Base-by-base conservation (phyloP, 2,329 filamentous ascomycete genomes). In the Aspergillus latus region DNA sequence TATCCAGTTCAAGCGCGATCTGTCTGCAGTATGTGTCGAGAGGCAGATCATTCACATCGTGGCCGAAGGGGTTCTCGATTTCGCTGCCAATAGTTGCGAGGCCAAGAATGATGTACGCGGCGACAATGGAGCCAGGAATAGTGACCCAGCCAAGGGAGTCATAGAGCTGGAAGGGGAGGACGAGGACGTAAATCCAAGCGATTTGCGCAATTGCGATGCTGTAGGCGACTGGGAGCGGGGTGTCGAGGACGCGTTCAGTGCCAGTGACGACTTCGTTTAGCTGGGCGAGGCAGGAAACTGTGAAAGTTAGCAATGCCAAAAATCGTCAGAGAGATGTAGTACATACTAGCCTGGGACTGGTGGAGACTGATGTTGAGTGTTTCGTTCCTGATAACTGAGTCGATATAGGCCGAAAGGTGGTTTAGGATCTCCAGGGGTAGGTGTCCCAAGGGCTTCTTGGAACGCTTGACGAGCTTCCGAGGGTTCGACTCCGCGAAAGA, bases 171-270 rank as follows among this genome's bases (percentile, higher is more conserved):
- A 94, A 94, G 5, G 90, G 90, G 1, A 95, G 81, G 32, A 90
- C 80, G 64, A 91, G 76, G 52, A 94, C 86, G 74, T 94, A 95
- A 50, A 92, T 83, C 85, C 89, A 92, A 32, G 90, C 90, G 68
- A 94, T 93, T 71, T 95, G 90, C 16, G 87, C 86, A 70, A 94
- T 92, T 65, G 89, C 85, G 65, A 95, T 94, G 62, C 84, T 85
- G 77, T 95, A 95, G 46, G 90, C 90, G 54, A 91, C 82, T 2
- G 90, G 90, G 0, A 95, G 82, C 1, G 90, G 90, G 0, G 90
- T 95, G 71, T 88, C 89, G 32, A 93, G 83, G 16, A 95, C 86
- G 60, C 90, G 87, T 68, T 94, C 89, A 47, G 86, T 86, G 57
- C 87, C 86, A 13, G 84, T 84, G 63, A 91, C 78, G 54, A 87